Evolutionary conservation across 2,329 filamentous ascomycete genomes (phyloP).

Genomic region (Seiridium unicorne): DNA sequence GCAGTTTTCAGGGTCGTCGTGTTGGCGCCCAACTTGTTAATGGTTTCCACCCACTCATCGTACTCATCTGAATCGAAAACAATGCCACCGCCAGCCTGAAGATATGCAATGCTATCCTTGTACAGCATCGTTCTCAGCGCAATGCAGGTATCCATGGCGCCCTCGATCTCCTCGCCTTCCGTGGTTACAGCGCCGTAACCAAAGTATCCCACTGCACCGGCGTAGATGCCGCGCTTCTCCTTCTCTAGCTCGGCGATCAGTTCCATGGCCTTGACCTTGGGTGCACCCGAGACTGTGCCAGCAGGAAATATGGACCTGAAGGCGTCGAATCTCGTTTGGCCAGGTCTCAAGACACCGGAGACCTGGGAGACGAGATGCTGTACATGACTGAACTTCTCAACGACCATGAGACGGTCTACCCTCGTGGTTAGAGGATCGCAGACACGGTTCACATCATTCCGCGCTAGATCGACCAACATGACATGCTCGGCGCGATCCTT

Average conservation of each 20-base stretch:
- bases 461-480: slow-evolving; percentile 94
- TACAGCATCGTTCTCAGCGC: slow-evolving; percentile 88
- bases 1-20: slow-evolving; percentile 84
- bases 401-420: slow-evolving; percentile 92
- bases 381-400: slow-evolving; percentile 93
- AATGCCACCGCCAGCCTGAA: slow-evolving; percentile 86
- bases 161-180: slow-evolving; percentile 64
- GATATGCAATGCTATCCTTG: slow-evolving; percentile 86
- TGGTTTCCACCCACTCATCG: slow-evolving; percentile 94
- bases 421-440: slow-evolving; percentile 87
- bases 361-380: slow-evolving; percentile 97
- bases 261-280: slow-evolving; percentile 96
- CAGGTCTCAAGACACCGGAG: slow-evolving; percentile 79
- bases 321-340: slow-evolving; percentile 88
- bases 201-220: slow-evolving; percentile 95
- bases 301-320: slow-evolving; percentile 97
- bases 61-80: slow-evolving; percentile 90
- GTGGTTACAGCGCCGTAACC: slow-evolving; percentile 74
- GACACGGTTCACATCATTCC: slow-evolving; percentile 95
- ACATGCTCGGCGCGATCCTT: slow-evolving; percentile 96
- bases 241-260: slow-evolving; percentile 90
- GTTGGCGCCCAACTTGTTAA: slow-evolving; percentile 89
- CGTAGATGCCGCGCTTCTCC: slow-evolving; percentile 94
- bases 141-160: slow-evolving; percentile 87
- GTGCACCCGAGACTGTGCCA: slow-evolving; percentile 91